Base-by-base conservation (phyloP, 2,329 filamentous ascomycete species). In the Westerdykella ornata region DNA sequence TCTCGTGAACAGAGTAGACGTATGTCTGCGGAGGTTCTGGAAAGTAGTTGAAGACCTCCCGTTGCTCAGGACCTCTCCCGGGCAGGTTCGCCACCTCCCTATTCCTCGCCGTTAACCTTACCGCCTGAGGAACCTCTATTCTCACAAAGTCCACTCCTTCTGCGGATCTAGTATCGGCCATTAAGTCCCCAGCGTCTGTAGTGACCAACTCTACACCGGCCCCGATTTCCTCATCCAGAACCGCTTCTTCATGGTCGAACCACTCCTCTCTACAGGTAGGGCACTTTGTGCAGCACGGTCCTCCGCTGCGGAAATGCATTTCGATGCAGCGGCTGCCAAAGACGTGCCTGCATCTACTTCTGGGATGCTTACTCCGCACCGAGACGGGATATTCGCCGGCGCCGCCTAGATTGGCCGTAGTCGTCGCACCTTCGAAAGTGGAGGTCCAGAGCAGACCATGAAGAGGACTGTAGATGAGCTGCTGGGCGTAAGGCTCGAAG, bases 201-300 rank as follows among this genome's bases (percentile, higher is more conserved):
- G n/a, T 16, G 34, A 51, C n/a, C 53, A 44, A 51, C 51, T 53
- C 19, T 46, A 34, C 29, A 39, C 37, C 13, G 28, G 38, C 39
- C 48, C 39, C 16, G 53, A 26, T 15, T 44, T 30, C 14, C 52
- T 43, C 17, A 45, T 47, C 9, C 50, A 42, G 13, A 30, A 44
- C n/a, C 4, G 37, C 43, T 3, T 31, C 32, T 34, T 47, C 45
- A 15, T 48, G 50, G 5, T 52, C 49, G 20, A 56, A 54, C 48
- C 46, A 53, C 34, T 49, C 46, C 2, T 33, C 44, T 7, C 55
- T 38, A 39, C 53, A 58, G 1, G 52, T 17, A 3, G 53, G 55
- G 19, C 55, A 58, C 3, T 44, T 41, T 19, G 54, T 47, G 32
- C 53, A 54, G 50, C 53, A 56, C 1, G 53, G 52, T n/a, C 47